phyloP scores from a whole-genome alignment of 139 green algal genomes.

The Edaphochlamys debaryana region DNA sequence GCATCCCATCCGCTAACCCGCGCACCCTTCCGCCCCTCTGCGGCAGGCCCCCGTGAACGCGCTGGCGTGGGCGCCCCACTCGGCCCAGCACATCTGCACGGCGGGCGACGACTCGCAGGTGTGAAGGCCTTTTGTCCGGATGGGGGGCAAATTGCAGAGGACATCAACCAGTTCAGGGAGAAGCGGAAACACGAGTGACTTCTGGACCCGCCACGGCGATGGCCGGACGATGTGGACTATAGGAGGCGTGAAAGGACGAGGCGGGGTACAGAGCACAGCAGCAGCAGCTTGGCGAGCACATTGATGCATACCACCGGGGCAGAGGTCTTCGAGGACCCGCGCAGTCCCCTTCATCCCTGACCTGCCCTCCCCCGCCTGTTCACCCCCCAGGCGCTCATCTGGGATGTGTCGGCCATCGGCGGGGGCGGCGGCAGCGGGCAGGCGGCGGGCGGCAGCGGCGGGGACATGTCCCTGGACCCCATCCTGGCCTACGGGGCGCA shows the following conservation, averaged over 20 bases:
- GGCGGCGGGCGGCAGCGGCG: slow-evolving; percentile 1
- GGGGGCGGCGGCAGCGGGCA: background rate
- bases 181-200: too few relatives aligned
- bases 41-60: slow-evolving; percentile 80
- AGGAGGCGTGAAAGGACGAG: too few relatives aligned
- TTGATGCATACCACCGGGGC: too few relatives aligned
- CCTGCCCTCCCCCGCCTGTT: too few relatives aligned
- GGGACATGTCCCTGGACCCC: slow-evolving; percentile 80
- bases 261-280: too few relatives aligned
- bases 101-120: slow-evolving; percentile 66
- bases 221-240: too few relatives aligned
- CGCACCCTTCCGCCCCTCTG: background rate
- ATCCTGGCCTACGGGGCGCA: slow-evolving; percentile 94
- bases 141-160: background rate
- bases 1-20: background rate
- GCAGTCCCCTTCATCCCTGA: background rate
- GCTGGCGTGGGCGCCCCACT: slow-evolving; percentile 95
- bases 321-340: background rate
- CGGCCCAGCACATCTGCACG: slow-evolving; percentile 91
- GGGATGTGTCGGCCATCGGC: slow-evolving; percentile 85
- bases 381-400: slow-evolving; percentile 90
- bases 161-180: too few relatives aligned
- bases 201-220: too few relatives aligned
- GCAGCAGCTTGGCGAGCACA: too few relatives aligned
- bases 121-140: too few relatives aligned